Evolutionary conservation across 1,284 basidiomycete genomes (phyloP), one percentile per base, ranked within the genome.

Genomic region (Microstroma glucosiphilum): DNA sequence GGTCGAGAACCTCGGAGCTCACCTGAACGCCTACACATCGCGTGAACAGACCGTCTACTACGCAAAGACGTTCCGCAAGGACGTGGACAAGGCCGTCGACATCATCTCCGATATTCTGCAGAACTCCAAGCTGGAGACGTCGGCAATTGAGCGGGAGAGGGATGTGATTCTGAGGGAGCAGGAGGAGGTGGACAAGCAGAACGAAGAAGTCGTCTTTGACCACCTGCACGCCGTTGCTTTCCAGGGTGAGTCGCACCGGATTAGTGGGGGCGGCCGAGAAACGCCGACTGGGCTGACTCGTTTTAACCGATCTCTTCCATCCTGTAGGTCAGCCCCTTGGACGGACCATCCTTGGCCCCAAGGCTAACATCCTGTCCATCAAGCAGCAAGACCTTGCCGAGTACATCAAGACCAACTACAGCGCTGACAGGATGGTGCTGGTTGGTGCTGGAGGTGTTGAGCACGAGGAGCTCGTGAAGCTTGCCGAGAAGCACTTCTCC

Each of bases 11-110:
- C 85, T 97, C 66, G 96, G 96, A 71, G 92, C 94, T 46, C 94
- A 97, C 81, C 83, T 99, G 66, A 97, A 98, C 81, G 94, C 96
- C 60, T 98, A 97, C 84, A 99, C 94, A 19, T 96, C 93, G 51
- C 87, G 94, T 70, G 94, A 98, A 83, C 94, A 98, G 83, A 99
- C 96, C 40, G 93, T 97, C 68, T 99, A 97, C 84, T 97, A 97
- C 81, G 94, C 94, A 79, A 97, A 97, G 86, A 89, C 90, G 79
- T 98, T 99, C 87, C 86, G 89, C 80, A 90, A 94, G 84, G 96
- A 98, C 80, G 91, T 97, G 21, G 86, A 87, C 40, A 85, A 86
- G 64, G 87, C 91, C 40, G 92, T 98, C 65, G 92, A 96, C 82
- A 96, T 99, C 82, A 92, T 99, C 80, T 90, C 90, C 74, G 94